Evolutionary conservation across 2,329 filamentous ascomycete species (phyloP).

Genomic region (Epichloe scottii): DNA sequence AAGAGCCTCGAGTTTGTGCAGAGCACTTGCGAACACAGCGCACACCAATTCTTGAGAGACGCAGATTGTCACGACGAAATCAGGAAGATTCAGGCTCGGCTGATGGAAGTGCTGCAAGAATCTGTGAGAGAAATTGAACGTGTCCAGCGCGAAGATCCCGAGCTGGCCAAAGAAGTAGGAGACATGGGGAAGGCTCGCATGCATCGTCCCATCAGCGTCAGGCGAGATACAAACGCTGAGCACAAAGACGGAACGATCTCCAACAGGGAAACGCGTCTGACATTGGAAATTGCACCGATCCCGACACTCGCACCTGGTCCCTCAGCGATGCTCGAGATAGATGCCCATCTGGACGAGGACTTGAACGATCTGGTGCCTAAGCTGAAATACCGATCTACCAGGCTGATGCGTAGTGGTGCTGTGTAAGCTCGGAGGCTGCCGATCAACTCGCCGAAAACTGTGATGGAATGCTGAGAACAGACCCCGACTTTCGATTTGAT

Average conservation of each 20-base stretch:
- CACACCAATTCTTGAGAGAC: constrained; percentile 79
- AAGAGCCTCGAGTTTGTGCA: constrained; percentile 70
- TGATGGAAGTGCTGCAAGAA: constrained; percentile 49
- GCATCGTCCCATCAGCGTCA: constrained; percentile 40
- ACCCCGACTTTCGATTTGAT: no score
- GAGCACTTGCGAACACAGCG: constrained; percentile 70
- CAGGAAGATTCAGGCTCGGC: constrained; percentile 50
- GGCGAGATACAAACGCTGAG: constrained; percentile 27
- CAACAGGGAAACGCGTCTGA: constrained; percentile 14
- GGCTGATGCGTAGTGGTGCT: constrained; percentile 22
- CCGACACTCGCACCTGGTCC: constrained; percentile 7
- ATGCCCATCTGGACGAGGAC: constrained; percentile 26
- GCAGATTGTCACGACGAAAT: constrained; percentile 76
- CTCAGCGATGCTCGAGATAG: constrained; percentile 20
- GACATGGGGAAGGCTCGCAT: constrained; percentile 33
- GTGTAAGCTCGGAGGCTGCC: constrained; percentile 1
- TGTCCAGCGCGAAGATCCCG: constrained; percentile 38
- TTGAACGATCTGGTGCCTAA: constrained; percentile 26
- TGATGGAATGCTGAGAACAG: neutral
- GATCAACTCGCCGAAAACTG: neutral
- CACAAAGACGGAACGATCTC: constrained; percentile 16
- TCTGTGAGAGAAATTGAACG: constrained; percentile 48
- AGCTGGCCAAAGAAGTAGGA: constrained; percentile 24
- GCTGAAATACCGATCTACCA: constrained; percentile 30
- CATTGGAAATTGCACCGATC: constrained; percentile 10